These are phyloP conservation scores for Colletotrichum graminicola DNA, from an alignment of 2,329 filamentous ascomycete genomes.

Conservation along the genomic window DNA sequence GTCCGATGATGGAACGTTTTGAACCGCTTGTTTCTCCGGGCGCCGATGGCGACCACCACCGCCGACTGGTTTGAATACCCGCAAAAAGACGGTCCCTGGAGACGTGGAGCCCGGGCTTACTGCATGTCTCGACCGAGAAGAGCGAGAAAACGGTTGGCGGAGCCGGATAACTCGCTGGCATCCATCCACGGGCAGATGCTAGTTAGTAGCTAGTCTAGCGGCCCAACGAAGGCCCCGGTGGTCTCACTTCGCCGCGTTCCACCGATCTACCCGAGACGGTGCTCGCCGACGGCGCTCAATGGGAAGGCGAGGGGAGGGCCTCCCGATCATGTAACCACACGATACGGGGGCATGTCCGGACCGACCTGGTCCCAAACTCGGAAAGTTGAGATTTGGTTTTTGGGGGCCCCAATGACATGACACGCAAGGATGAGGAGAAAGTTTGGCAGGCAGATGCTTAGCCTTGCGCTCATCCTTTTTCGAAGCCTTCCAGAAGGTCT, in stretches of 20 bases:
- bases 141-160: not conserved
- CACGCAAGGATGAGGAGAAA: conserved; percentile 16
- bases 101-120: not conserved
- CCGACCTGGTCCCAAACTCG: conserved; percentile 7
- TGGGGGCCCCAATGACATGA: conserved; percentile 9
- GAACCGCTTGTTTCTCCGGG: conserved; percentile 24
- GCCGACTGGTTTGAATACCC: not conserved
- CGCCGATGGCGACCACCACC: not conserved
- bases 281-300: conserved; percentile 25
- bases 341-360: conserved; percentile 17
- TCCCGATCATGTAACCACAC: conserved; percentile 32
- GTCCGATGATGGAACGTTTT: conserved; percentile 9
- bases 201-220: not conserved
- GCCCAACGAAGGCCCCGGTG: not conserved
- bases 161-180: not conserved
- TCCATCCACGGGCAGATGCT: conserved; percentile 1
- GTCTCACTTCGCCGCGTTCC: conserved; percentile 35
- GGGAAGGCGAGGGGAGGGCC: no score
- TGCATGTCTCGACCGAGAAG: not conserved
- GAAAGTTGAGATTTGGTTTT: conserved; percentile 1
- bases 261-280: conserved; percentile 18
- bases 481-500: conserved; percentile 35
- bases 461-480: conserved; percentile 30
- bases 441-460: conserved; percentile 25
- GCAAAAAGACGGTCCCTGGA: not conserved